Conservation (phyloP, 257 asterid species). For the Perilla frutescens region DNA sequence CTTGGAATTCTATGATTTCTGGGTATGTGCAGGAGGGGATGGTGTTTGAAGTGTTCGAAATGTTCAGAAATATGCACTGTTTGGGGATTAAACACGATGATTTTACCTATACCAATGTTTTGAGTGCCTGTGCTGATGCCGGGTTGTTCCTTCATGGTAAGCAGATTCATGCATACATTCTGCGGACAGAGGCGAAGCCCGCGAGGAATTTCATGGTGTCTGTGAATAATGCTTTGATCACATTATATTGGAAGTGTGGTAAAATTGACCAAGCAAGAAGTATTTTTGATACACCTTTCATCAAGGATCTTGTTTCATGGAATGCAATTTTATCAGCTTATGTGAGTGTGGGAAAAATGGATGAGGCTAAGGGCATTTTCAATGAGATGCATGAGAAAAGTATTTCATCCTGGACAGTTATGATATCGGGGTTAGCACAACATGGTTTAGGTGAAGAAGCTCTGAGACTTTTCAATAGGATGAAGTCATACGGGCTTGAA, state of each 20-base stretch:
- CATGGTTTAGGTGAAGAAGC: conserved; percentile 73
- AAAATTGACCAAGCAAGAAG: conserved; percentile 55
- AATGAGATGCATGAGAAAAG: conserved; percentile 54
- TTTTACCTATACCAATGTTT: conserved; percentile 64
- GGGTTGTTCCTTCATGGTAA: conserved; percentile 64
- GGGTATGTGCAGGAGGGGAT: conserved; percentile 71
- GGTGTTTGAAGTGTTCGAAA: conserved; percentile 53
- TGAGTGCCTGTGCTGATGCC: conserved; percentile 66
- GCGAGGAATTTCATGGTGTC: conserved; percentile 50
- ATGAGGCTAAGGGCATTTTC: conserved; percentile 59
- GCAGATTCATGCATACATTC: conserved; percentile 66
- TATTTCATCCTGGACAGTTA: conserved; percentile 63
- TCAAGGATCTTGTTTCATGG: conserved; percentile 74
- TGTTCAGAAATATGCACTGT: conserved; percentile 59
- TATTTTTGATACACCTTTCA: conserved; percentile 49
- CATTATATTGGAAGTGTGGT: conserved; percentile 69
- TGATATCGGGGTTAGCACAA: conserved; percentile 73
- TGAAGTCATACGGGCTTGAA: conserved; percentile 59
- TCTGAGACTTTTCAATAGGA: conserved; percentile 60
- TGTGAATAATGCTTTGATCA: conserved; percentile 63
- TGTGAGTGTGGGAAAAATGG: conserved; percentile 51
- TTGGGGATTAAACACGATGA: conserved; percentile 61
- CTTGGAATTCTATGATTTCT: conserved; percentile 82
- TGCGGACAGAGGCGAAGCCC: conserved; percentile 53
- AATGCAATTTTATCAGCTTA: conserved; percentile 68